Percentiles rank a stretch among this genome's conserved stretches.
These are phyloP conservation scores for Diaporthe destruens DNA, from an alignment of 2,329 filamentous ascomycete genomes.

Conservation along the genomic window DNA sequence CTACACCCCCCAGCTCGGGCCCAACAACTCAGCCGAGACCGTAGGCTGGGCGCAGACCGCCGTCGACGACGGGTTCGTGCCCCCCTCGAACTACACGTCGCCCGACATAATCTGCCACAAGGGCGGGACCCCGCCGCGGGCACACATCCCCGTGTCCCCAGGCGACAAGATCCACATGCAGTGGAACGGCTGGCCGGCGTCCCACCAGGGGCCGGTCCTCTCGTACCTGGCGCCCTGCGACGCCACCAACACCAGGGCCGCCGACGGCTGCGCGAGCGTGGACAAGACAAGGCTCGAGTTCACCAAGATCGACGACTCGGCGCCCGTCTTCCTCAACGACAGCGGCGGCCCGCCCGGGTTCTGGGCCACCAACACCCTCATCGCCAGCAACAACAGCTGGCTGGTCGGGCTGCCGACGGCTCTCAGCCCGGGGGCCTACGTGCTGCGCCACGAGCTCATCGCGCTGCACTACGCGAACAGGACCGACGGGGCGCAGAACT, in stretches of 20 bases:
- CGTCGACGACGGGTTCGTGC: slow-evolving; percentile 65
- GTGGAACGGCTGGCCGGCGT: slow-evolving; percentile 73
- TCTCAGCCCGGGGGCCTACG: slow-evolving; percentile 61
- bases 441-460: slow-evolving; percentile 66
- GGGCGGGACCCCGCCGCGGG: slow-evolving; percentile 62
- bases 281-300: slow-evolving; percentile 56
- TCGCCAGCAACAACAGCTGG: slow-evolving; percentile 66
- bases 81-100: slow-evolving; percentile 58
- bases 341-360: slow-evolving; percentile 44
- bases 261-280: slow-evolving; percentile 55
- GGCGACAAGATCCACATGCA: slow-evolving; percentile 69
- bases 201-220: slow-evolving; percentile 58
- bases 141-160: slow-evolving; percentile 66
- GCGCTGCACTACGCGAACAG: slow-evolving; percentile 52
- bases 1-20: slow-evolving; percentile 50
- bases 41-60: slow-evolving; percentile 68
- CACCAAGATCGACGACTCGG: slow-evolving; percentile 58
- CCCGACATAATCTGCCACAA: slow-evolving; percentile 74
- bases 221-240: slow-evolving; percentile 55
- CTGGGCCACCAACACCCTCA: slow-evolving; percentile 61
- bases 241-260: slow-evolving; percentile 31
- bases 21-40: slow-evolving; percentile 44
- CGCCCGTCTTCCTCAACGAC: slow-evolving; percentile 48
- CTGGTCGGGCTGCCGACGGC: slow-evolving; percentile 58
- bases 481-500: slow-evolving; percentile 48